phyloP scores from a whole-genome alignment of 306 rosid genomes.

The Cucurbita moschata region DNA sequence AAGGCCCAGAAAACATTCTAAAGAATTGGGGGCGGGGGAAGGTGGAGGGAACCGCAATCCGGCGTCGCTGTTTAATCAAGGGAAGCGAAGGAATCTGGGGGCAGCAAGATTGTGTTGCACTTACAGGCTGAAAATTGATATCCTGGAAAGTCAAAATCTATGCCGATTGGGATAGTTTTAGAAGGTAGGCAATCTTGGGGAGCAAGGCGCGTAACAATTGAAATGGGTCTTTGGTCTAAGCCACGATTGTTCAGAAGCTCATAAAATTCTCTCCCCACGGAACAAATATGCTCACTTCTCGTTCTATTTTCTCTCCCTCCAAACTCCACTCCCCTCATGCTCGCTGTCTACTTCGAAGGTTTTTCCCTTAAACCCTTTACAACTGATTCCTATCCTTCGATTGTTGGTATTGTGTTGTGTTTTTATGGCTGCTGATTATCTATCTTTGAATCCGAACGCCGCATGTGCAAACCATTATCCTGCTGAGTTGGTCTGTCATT shows the following conservation, averaged over 20 bases:
- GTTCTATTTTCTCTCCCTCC: slow-evolving; percentile 31
- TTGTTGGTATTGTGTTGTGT: neutral
- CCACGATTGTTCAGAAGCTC: neutral
- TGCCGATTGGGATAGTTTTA: neutral
- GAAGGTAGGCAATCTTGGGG: neutral
- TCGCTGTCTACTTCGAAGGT: slow-evolving; percentile 47
- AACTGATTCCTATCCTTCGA: neutral
- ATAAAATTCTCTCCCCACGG: neutral
- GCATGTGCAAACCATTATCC: neutral
- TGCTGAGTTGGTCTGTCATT: neutral
- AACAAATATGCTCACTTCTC: slow-evolving; percentile 34
- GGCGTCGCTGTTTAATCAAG: neutral
- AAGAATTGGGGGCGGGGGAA: neutral
- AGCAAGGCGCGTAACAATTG: neutral
- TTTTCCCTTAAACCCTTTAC: slow-evolving; percentile 3
- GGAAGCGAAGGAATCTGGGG: neutral
- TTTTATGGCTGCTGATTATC: neutral
- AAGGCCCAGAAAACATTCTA: too few species aligned
- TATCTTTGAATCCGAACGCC: neutral
- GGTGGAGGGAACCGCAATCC: neutral
- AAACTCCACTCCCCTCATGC: slow-evolving; percentile 21
- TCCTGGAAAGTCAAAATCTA: neutral
- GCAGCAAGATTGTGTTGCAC: neutral
- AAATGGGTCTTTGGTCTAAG: neutral
- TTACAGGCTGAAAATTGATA: neutral